A percentile compares a stretch with the other conserved stretches of the same genome.
These are phyloP conservation scores for Coemansia sp. DNA, from an alignment of 192 early-diverging fungal genomes.

Conservation along the genomic window DNA sequence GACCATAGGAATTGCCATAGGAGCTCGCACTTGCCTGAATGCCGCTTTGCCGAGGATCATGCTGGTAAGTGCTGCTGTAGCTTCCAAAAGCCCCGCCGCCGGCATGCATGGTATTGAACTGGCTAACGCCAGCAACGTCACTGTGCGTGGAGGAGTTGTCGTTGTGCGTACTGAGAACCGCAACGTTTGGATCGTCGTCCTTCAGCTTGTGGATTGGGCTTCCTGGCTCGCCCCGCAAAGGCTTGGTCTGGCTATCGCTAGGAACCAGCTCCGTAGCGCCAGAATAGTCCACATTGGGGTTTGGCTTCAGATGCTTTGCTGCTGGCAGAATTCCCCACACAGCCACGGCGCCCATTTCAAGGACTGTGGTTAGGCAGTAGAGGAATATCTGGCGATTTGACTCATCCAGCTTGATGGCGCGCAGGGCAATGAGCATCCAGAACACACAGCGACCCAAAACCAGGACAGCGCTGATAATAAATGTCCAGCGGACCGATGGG, in stretches of 20 bases:
- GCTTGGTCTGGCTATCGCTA: background rate
- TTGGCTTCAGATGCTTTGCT: conserved; percentile 19
- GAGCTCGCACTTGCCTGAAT: background rate
- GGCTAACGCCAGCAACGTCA: background rate
- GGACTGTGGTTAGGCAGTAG: conserved; percentile 27
- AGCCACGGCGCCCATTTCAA: conserved; percentile 19
- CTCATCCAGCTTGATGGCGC: conserved; percentile 21
- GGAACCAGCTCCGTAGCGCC: conserved; percentile 1
- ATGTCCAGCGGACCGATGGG: conserved; percentile 34
- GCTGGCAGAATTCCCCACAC: conserved; percentile 27
- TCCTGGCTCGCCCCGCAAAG: background rate
- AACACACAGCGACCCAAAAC: conserved; percentile 31
- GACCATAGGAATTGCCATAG: background rate
- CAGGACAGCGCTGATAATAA: conserved; percentile 16
- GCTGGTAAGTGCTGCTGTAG: conserved; percentile 9
- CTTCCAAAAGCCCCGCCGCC: conserved; percentile 6
- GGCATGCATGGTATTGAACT: background rate
- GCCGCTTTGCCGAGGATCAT: background rate
- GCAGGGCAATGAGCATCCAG: conserved; percentile 43
- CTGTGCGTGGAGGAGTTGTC: background rate
- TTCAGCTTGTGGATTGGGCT: conserved; percentile 1
- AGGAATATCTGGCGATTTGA: conserved; percentile 41
- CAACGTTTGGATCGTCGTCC: conserved; percentile 1
- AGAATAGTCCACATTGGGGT: too few species aligned
- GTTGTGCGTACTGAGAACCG: background rate